Conservation (phyloP, 129 eudicot species). For the Cynara cardunculus region DNA sequence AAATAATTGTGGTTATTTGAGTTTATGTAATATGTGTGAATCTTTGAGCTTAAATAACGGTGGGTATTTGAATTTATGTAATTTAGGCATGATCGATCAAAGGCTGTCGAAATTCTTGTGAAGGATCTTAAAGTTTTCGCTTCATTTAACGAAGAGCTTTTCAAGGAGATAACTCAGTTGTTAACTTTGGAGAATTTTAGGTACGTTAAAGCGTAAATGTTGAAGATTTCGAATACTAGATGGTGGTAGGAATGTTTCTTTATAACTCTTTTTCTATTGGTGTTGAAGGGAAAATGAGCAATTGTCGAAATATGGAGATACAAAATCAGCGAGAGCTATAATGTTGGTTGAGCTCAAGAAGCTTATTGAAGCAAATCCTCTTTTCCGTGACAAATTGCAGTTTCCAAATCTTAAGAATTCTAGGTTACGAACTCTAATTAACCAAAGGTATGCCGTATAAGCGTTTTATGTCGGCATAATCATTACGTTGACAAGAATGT, state of each 20-base stretch:
- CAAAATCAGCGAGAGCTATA: constrained; percentile 88
- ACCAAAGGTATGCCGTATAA: constrained; percentile 62
- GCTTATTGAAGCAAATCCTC: constrained; percentile 89
- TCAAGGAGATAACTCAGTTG: constrained; percentile 90
- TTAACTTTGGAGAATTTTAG: constrained; percentile 87
- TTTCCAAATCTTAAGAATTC: constrained; percentile 88
- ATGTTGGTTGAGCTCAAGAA: constrained; percentile 95
- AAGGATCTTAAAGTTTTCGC: constrained; percentile 97
- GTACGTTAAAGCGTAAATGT: constrained; percentile 25
- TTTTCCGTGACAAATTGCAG: constrained; percentile 84
- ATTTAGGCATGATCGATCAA: constrained; percentile 79
- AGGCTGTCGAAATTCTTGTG: constrained; percentile 84
- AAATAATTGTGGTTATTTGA: neutral
- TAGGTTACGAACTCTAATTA: constrained; percentile 82
- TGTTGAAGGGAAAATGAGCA: constrained; percentile 80
- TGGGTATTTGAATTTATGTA: constrained; percentile 1
- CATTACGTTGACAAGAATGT: neutral
- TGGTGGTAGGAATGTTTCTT: neutral
- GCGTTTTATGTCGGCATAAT: neutral
- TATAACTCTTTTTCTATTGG: neutral
- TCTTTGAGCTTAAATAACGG: neutral
- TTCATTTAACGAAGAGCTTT: constrained; percentile 87
- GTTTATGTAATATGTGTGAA: neutral
- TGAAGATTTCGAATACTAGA: neutral
- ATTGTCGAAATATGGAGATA: constrained; percentile 91